These are phyloP conservation scores for Blastobotrys persicus DNA, from an alignment of 1,139 yeast genomes.

Conservation along the genomic window DNA sequence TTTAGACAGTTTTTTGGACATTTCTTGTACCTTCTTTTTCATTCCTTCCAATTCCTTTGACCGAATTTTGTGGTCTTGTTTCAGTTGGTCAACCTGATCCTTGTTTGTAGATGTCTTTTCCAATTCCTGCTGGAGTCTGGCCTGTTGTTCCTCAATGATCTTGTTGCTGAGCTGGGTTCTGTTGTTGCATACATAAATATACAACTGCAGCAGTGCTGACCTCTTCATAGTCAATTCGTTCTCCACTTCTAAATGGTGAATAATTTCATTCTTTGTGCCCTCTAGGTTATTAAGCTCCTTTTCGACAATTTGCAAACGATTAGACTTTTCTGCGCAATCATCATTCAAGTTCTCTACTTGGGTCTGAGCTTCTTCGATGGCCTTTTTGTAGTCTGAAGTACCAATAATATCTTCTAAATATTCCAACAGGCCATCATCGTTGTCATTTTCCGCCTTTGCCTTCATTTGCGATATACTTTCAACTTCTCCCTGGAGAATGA, in stretches of 20 bases:
- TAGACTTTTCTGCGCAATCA: slow-evolving; percentile 75
- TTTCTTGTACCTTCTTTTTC: slow-evolving; percentile 29
- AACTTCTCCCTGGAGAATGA: slow-evolving; percentile 96
- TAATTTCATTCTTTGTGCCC: slow-evolving; percentile 64
- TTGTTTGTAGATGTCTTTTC: slow-evolving; percentile 45
- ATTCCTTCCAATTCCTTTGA: slow-evolving; percentile 28
- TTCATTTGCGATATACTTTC: slow-evolving; percentile 99
- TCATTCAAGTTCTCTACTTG: slow-evolving; percentile 72
- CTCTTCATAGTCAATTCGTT: slow-evolving; percentile 55
- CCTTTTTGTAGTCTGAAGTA: slow-evolving; percentile 74
- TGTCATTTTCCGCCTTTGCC: slow-evolving; percentile 89
- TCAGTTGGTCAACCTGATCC: slow-evolving; percentile 40
- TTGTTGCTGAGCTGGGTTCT: slow-evolving; percentile 39
- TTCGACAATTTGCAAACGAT: slow-evolving; percentile 74
- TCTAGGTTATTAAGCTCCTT: slow-evolving; percentile 72
- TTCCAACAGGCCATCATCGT: slow-evolving; percentile 91
- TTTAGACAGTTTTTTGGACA: slow-evolving; percentile 30
- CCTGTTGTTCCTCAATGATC: slow-evolving; percentile 47
- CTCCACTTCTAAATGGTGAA: slow-evolving; percentile 63
- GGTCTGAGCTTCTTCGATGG: slow-evolving; percentile 63
- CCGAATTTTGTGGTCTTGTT: slow-evolving; percentile 43
- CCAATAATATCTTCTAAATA: slow-evolving; percentile 97
- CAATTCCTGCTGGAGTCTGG: slow-evolving; percentile 48
- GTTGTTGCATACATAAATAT: slow-evolving; percentile 44
- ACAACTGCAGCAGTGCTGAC: slow-evolving; percentile 58